Percentiles rank a stretch among this genome's conserved stretches.
These are phyloP conservation scores for Capniomyces stellatus DNA, from an alignment of 371 early-diverging fungal genomes.

Conservation along the genomic window DNA sequence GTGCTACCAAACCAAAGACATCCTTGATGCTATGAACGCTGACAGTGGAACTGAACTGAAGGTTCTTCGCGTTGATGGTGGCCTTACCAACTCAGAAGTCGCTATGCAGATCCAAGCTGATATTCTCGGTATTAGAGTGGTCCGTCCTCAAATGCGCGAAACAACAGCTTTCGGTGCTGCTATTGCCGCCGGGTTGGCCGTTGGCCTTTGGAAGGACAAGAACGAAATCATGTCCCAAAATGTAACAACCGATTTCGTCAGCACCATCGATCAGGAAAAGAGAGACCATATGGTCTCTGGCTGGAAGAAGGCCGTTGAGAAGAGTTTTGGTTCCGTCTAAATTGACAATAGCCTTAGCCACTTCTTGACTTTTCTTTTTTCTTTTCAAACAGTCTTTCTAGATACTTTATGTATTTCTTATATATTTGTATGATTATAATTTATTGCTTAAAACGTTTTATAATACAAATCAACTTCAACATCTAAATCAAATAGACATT, in stretches of 20 bases:
- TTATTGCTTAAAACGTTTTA: no score
- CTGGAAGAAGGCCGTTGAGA: constrained; percentile 77
- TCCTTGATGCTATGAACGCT: constrained; percentile 73
- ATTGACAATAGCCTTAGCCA: not conserved
- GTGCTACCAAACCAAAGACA: constrained; percentile 74
- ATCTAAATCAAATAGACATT: no score
- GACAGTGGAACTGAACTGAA: constrained; percentile 45
- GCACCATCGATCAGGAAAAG: constrained; percentile 27
- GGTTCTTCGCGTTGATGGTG: constrained; percentile 76
- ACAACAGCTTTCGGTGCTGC: constrained; percentile 90
- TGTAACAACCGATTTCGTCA: constrained; percentile 25
- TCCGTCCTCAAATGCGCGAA: constrained; percentile 79
- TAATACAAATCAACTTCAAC: no score
- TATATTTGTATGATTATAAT: no score
- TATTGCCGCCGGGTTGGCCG: constrained; percentile 71
- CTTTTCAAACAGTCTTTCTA: no score
- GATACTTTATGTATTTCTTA: no score
- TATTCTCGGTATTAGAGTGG: constrained; percentile 59
- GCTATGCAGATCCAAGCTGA: constrained; percentile 89
- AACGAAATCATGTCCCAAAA: constrained; percentile 23
- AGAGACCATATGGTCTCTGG: constrained; percentile 41
- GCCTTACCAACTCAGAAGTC: constrained; percentile 71
- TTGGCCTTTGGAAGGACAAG: constrained; percentile 48
- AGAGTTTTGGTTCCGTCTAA: constrained; percentile 33
- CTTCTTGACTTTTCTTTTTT: not conserved